Conservation (phyloP, 1,284 basidiomycete genomes). For the Cutaneotrichosporon cavernicola region DNA sequence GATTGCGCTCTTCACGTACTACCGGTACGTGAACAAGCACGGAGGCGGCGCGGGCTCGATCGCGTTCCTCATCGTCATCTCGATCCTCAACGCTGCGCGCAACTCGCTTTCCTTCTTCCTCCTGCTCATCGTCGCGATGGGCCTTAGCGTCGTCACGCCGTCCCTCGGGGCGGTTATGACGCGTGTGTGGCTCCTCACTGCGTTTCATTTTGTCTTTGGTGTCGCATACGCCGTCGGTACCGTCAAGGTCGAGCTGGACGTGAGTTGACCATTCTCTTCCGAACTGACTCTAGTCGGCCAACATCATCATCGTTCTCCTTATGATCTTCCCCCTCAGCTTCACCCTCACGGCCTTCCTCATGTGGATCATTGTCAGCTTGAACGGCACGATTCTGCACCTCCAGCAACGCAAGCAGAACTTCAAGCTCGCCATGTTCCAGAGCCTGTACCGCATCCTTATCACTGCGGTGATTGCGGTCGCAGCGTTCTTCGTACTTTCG, state of each 20-base stretch:
- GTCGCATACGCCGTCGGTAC: slow-evolving; percentile 89
- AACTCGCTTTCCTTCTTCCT: slow-evolving; percentile 93
- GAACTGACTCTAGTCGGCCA: slow-evolving; percentile 59
- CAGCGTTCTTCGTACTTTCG: slow-evolving; percentile 87
- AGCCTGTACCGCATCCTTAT: slow-evolving; percentile 84
- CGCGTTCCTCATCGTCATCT: slow-evolving; percentile 80
- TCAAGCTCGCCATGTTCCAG: slow-evolving; percentile 83
- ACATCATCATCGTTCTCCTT: slow-evolving; percentile 70
- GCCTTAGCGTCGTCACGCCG: slow-evolving; percentile 68
- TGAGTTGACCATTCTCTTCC: slow-evolving; percentile 21
- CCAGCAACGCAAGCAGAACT: slow-evolving; percentile 75
- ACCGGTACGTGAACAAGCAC: slow-evolving; percentile 79
- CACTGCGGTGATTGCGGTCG: slow-evolving; percentile 76
- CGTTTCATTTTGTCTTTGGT: slow-evolving; percentile 84
- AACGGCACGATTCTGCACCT: slow-evolving; percentile 86
- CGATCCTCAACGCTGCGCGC: slow-evolving; percentile 83
- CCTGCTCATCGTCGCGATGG: slow-evolving; percentile 84
- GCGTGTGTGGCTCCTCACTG: slow-evolving; percentile 50
- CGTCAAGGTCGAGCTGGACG: slow-evolving; percentile 83
- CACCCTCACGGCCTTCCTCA: slow-evolving; percentile 87
- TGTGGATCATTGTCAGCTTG: slow-evolving; percentile 91
- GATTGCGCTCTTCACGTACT: slow-evolving; percentile 68
- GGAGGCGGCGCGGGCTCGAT: slow-evolving; percentile 71
- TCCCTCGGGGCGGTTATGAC: slow-evolving; percentile 51
- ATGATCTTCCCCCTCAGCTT: slow-evolving; percentile 92